A percentile compares a stretch with the other conserved stretches of the same genome.
Evolutionary conservation across 2,329 filamentous ascomycete species (phyloP).

Genomic region (Didymella lethalis): DNA sequence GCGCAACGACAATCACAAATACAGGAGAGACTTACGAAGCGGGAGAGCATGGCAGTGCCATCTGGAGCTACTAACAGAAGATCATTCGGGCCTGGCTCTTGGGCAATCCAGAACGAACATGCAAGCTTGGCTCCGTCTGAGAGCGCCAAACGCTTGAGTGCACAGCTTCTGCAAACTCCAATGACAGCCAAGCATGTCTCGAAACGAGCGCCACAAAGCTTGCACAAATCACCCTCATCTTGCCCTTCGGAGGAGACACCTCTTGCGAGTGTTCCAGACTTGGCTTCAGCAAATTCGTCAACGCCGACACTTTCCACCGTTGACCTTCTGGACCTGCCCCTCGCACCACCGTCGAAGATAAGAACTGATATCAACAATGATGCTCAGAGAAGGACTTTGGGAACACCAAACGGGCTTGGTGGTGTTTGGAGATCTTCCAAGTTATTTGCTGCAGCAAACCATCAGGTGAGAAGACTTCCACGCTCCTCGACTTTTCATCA

Average conservation of each 20-base stretch:
- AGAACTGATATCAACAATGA: constrained; percentile 26
- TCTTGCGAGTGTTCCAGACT: constrained; percentile 25
- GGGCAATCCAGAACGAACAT: constrained; percentile 28
- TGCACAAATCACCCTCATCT: constrained; percentile 1
- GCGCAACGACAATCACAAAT: constrained; percentile 30
- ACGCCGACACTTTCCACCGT: constrained; percentile 18
- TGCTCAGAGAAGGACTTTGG: constrained; percentile 30
- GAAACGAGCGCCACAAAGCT: constrained; percentile 14
- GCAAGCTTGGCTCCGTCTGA: constrained; percentile 21
- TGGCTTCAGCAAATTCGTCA: constrained; percentile 28
- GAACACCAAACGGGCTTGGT: constrained; percentile 31
- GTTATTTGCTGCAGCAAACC: constrained; percentile 29
- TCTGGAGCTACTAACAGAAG: constrained; percentile 24
- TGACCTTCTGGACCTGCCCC: constrained; percentile 3
- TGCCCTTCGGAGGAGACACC: constrained; percentile 8
- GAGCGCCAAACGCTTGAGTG: constrained; percentile 29
- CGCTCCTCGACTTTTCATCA: constrained; percentile 41
- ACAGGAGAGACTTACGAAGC: constrained; percentile 30
- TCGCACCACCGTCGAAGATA: constrained; percentile 22
- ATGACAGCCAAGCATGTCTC: constrained; percentile 29
- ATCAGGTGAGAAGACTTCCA: constrained; percentile 47
- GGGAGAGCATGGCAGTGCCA: constrained; percentile 31
- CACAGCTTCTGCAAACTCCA: constrained; percentile 31
- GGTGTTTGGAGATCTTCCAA: constrained; percentile 33
- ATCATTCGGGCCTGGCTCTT: constrained; percentile 25